Conservation (phyloP, 306 rosid genomes). For the Casuarina equisetifolia region DNA sequence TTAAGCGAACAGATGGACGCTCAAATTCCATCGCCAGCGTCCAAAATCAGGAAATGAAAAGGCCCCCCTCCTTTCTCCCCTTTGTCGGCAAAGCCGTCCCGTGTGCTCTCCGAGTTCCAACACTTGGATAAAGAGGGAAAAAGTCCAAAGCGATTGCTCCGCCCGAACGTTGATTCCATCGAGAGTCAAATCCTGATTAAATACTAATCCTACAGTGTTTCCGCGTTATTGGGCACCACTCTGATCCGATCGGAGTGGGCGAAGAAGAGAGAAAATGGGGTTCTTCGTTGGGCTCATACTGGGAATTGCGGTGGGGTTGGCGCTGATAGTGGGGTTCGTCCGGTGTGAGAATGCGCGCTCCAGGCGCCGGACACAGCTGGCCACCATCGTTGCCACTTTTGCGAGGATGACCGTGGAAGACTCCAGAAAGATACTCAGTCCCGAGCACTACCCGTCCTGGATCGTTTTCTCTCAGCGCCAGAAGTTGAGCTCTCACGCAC, state of each 20-base stretch:
- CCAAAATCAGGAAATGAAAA: neutral
- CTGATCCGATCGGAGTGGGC: neutral
- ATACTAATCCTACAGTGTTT: neutral
- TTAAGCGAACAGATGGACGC: no score
- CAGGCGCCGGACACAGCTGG: conserved; percentile 63
- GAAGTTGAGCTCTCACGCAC: conserved; percentile 53
- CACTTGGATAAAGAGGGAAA: neutral
- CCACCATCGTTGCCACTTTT: conserved; percentile 71
- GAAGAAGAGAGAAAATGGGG: conserved; percentile 43
- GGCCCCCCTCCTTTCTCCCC: no score
- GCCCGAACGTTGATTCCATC: neutral
- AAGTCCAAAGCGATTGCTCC: conserved; percentile 9
- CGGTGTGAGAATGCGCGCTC: conserved; percentile 68
- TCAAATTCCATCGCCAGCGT: neutral
- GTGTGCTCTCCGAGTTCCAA: neutral
- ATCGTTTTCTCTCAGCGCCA: conserved; percentile 78
- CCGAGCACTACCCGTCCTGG: conserved; percentile 88
- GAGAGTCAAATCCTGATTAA: neutral
- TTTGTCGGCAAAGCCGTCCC: neutral
- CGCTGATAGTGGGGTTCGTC: conserved; percentile 58
- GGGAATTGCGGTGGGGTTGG: conserved; percentile 66
- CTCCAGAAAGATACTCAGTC: conserved; percentile 81
- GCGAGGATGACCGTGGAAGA: conserved; percentile 83
- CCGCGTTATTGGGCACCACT: neutral
- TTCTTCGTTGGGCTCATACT: conserved; percentile 69